Base-by-base conservation (phyloP, 1,284 basidiomycete genomes). In the Marasmius tenuissimus region DNA sequence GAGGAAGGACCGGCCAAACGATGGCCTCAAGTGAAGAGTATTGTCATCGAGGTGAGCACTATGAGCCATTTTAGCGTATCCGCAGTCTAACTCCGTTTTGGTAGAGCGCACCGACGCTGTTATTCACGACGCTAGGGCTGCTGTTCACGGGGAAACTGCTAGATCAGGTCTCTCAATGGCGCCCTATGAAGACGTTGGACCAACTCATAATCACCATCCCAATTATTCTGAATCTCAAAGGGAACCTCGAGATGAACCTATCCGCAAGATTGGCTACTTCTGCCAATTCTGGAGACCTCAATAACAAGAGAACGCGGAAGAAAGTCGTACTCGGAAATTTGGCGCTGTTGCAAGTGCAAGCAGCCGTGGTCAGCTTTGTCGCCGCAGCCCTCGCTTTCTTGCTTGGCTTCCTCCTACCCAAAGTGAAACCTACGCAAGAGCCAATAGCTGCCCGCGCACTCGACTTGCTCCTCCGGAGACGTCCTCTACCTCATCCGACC, bases 201-300 rank as follows among this genome's bases (percentile, higher is more conserved):
- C 96, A 99, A 74, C 88, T 98, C 61, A 96, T 98, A 70, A 96
- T 98, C 80, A 92, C 98, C 61, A 90, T 98, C 8, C 96, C 97
- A 11, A 96, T 97, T 68, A 81, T 98, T 22, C 85, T 97, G 67
- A 99, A 98, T 70, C 86, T 99, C 65, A 98, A 98, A 72, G 97
- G 97, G 16, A 98, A 98, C 69, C 85, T 98, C 51, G 96, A 97
- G 76, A 96, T 97, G 93, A 96, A 96, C 66, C 85, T 93, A 12
- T 92, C 89, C 11, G 89, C 91, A 3, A 82, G 90, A n/a, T 77
- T 92, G 14, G 85, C 86, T 4, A 93, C 91, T 1, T 85, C 88
- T 4, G 88, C 86, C 38, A 94, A 97, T 69, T 89, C 96, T 53
- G 96, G 96, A 58, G 89, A 96, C 66, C 86, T 98, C 5, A 95